Base-by-base conservation (phyloP, 129 eudicot genomes). In the Solidago caesia region DNA sequence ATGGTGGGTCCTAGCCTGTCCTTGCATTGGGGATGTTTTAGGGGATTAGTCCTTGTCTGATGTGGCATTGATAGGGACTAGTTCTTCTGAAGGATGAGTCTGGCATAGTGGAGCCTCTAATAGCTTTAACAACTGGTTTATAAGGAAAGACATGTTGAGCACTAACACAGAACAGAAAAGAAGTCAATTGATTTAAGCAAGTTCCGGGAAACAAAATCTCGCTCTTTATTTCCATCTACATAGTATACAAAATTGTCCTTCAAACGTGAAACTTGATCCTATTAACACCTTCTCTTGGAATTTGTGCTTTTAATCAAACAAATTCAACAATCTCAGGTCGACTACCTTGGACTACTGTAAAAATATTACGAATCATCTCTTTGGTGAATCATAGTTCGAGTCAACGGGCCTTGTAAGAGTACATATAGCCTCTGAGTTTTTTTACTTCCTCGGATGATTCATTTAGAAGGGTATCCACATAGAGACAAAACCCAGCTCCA, bases 401-500 rank as follows among this genome's bases (percentile, higher is more conserved):
- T 82, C 53, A 89, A 72, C 83, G 84, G 42, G 86, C 88, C 82
- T 91, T 91, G 43, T 71, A 91, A 8, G 96, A 62, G 67, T 91
- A 91, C 97, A 91, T 91, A 75, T 91, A 91, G 73, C 82, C 86
- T 51, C 97, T 82, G 64, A 91, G 96, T 64, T 91, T 89, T 80
- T 87, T 84, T 15, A 91, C 87, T 82, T 91, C 97, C 66, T 86
- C 90, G 5, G 96, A 88, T 46, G 97, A 86, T 79, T 85, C 89
- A 3, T 69, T 62, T 21, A 91, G 83, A 55, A 88, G 84, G 83
- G 80, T 75, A 64, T 91, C 97, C 82, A 91, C 97, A 62, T 88
- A 87, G n/a, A 91, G 85, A 74, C 90, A 81, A 57, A 88, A 55
- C 55, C 76, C 89, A 14, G 96, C 85, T 21, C 82, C 84, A 79